phyloP scores from a whole-genome alignment of 148 eudicot genomes.

The Silene uniflora region DNA sequence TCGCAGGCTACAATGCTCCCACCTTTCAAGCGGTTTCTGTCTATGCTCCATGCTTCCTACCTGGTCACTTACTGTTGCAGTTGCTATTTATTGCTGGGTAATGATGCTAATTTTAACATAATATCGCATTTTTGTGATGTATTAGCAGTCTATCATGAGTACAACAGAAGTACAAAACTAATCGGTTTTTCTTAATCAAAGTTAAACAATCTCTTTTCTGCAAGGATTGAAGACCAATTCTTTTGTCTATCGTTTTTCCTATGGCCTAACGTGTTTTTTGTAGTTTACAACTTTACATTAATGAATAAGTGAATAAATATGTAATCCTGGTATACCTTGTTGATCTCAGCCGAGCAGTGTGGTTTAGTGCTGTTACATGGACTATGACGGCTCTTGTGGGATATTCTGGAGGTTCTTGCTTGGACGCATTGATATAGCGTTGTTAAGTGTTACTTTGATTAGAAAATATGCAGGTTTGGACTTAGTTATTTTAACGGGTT shows the following conservation, averaged over 20 bases:
- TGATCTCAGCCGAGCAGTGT: slow-evolving; percentile 87
- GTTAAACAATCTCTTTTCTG: slow-evolving; percentile 18
- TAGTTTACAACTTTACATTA: neutral
- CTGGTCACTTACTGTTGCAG: no score
- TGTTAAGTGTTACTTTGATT: slow-evolving; percentile 69
- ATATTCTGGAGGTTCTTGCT: slow-evolving; percentile 76
- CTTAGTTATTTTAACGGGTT: neutral
- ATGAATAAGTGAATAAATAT: neutral
- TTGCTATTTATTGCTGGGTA: no score
- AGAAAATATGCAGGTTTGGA: slow-evolving; percentile 85
- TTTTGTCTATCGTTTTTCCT: neutral
- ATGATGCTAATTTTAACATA: no score
- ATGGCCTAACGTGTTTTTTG: neutral
- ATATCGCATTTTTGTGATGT: no score
- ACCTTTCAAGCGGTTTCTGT: no score
- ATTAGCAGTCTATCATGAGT: no score
- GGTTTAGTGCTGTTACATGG: slow-evolving; percentile 98
- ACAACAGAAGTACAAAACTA: no score
- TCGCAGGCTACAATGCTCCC: no score
- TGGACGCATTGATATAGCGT: slow-evolving; percentile 63
- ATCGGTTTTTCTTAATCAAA: neutral
- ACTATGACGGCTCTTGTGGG: slow-evolving; percentile 82
- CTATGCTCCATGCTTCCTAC: no score
- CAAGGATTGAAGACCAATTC: slow-evolving; percentile 63
- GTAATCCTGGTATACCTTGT: slow-evolving; percentile 66